Evolutionary conservation across 257 asterid species (phyloP).

Genomic region (Datura wrightii): DNA sequence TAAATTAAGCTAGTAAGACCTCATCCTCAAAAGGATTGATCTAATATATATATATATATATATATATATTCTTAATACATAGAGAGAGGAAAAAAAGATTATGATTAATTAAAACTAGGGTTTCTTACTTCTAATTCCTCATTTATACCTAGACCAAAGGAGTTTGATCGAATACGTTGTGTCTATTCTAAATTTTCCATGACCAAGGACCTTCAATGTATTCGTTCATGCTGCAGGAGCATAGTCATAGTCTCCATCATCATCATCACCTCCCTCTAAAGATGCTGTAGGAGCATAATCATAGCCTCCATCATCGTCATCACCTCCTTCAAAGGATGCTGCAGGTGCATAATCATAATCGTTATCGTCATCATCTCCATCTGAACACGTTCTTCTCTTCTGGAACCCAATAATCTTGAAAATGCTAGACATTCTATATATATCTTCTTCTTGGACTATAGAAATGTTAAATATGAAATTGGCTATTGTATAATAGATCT

Average conservation of each 20-base stretch:
- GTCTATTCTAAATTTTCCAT: no score
- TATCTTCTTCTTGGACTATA: no score
- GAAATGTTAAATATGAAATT: no score
- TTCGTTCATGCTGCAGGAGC: not conserved
- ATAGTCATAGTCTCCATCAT: not conserved
- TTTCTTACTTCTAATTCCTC: not conserved
- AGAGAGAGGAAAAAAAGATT: no score
- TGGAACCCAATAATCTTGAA: not conserved
- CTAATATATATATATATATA: no score
- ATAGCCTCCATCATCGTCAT: not conserved
- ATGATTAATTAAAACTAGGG: not conserved
- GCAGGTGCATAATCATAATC: not conserved
- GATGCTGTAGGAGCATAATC: conserved; percentile 33
- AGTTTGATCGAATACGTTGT: no score
- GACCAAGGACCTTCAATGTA: not conserved
- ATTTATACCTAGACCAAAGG: not conserved
- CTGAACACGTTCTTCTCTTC: not conserved
- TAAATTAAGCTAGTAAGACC: no score
- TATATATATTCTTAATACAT: no score
- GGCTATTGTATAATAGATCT: no score
- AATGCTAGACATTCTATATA: not conserved
- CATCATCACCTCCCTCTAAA: not conserved
- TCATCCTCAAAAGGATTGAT: no score
- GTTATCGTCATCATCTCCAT: not conserved
- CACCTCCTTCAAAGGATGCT: not conserved